Percentiles rank a stretch among this genome's conserved stretches.
These are phyloP conservation scores for Suhomyces wounanorum DNA, from an alignment of 1,139 yeast species.

Conservation along the genomic window DNA sequence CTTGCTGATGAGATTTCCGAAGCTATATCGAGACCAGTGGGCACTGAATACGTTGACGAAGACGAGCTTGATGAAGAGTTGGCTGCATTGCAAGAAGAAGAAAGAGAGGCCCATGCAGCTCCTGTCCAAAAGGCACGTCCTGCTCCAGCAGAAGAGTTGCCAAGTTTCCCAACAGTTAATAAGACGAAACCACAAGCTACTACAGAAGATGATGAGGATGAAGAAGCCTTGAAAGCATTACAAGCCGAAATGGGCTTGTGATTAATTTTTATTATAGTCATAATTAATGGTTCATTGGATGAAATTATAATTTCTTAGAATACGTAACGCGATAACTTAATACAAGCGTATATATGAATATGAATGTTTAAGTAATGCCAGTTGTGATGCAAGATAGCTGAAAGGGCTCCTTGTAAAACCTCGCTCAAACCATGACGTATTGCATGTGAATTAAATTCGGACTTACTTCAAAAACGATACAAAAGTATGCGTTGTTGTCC, in stretches of 20 bases:
- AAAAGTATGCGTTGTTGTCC: too few relatives aligned
- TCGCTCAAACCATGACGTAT: too few relatives aligned
- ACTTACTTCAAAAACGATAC: too few relatives aligned
- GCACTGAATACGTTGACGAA: conserved; percentile 69
- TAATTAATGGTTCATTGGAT: background rate
- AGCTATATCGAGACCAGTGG: conserved; percentile 91
- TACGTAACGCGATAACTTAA: background rate
- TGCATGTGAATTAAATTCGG: too few relatives aligned
- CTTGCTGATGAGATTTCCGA: conserved; percentile 93
- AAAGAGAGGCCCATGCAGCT: conserved; percentile 42
- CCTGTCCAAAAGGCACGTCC: conserved; percentile 19
- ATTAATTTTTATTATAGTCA: conserved; percentile 10
- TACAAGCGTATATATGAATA: background rate
- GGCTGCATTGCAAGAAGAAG: conserved; percentile 85
- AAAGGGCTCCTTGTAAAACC: too few relatives aligned
- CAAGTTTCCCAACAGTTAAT: conserved; percentile 51
- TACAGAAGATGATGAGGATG: conserved; percentile 78
- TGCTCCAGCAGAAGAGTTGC: conserved; percentile 35
- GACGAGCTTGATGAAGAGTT: conserved; percentile 90
- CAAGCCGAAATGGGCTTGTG: conserved; percentile 95
- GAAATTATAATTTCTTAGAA: background rate
- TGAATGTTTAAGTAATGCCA: too few relatives aligned
- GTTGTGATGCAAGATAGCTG: too few relatives aligned
- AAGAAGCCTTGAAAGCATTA: conserved; percentile 83
- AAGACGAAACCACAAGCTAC: conserved; percentile 44